Evolutionary conservation across 108 stramenopile genomes (phyloP), one percentile per base, ranked within the genome.

Genomic region (Asterionellopsis glacialis): DNA sequence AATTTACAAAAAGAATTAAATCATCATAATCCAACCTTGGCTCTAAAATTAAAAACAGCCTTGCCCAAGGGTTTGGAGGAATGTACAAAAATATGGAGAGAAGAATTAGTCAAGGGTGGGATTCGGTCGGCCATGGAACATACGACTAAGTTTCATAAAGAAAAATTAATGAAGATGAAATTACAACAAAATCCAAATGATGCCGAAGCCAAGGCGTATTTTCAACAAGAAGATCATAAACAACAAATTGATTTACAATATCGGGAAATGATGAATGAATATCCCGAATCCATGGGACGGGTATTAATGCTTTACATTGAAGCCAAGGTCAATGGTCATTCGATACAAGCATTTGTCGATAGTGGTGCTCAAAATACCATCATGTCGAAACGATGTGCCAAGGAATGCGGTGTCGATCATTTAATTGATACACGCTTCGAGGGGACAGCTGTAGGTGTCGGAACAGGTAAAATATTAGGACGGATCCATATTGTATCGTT

Each of bases 251-350:
- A 86, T 11, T 53, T 70, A n/a, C 91, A 93, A 57, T 93, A 93
- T 65, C 59, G 50, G 9, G 78, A 86, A 68, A 86, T 84, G 73
- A 93, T 97, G 94, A 87, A 98, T 63, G 94, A 96, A 57, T 90
- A 90, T 65, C 96, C 98, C 12, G 98, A 98, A 69, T 65, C 77
- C 26, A 93, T 98, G 85, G 94, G 90, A 13, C 61, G 77, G 0
- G 96, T 98, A 1, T 57, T 91, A 10, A 98, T 98, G 98, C 77
- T 98, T 51, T 98, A 98, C 70, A 79, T 98, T 24, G 78, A 89
- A 62, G 83, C 90, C 42, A 77, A 81, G 45, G 94, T 96, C 38
- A 94, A 95, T 61, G 68, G 67, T 10, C 77, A 88, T 45, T 67
- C 76, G 2, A 45, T 97, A 7, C 92, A 95, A 55, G 89, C 94